A percentile compares a stretch with the other conserved stretches of the same genome.
These are phyloP conservation scores for Teratosphaeria pseudoeucalypti DNA, from an alignment of 2,329 filamentous ascomycete genomes.

Conservation along the genomic window DNA sequence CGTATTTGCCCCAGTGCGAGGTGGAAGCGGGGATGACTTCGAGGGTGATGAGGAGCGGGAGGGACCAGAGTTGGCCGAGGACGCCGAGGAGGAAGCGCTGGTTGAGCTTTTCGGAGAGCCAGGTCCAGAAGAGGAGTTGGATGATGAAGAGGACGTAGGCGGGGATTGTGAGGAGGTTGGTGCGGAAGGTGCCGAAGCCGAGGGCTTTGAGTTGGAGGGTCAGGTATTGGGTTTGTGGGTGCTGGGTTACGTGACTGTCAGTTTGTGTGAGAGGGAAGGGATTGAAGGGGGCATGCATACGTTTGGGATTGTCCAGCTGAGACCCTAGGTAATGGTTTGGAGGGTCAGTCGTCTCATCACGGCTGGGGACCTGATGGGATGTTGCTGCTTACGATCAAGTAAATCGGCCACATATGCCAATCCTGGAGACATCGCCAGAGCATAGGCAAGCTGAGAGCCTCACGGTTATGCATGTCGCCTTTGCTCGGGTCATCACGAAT, in stretches of 20 bases:
- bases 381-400: constrained; percentile 36
- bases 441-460: constrained; percentile 39
- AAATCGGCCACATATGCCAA: constrained; percentile 49
- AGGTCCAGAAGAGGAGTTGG: constrained; percentile 39
- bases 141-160: constrained; percentile 41
- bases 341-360: constrained; percentile 31
- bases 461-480: constrained; percentile 52
- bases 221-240: not conserved
- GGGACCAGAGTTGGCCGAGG: constrained; percentile 32
- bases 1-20: constrained; percentile 29
- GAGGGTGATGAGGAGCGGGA: constrained; percentile 31
- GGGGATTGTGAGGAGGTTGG: constrained; percentile 33
- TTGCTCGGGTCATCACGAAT: constrained; percentile 53
- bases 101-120: constrained; percentile 40
- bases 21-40: constrained; percentile 25
- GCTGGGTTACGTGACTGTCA: not conserved
- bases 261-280: not conserved
- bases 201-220: not conserved
- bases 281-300: not conserved
- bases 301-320: constrained; percentile 27
- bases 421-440: constrained; percentile 42
- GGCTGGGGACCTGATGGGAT: constrained; percentile 29
- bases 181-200: constrained; percentile 23
- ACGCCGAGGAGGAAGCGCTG: constrained; percentile 42
- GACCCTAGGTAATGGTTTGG: constrained; percentile 21